These are phyloP conservation scores for Aspergillus alliaceus DNA, from an alignment of 2,329 filamentous ascomycete genomes.

Conservation along the genomic window DNA sequence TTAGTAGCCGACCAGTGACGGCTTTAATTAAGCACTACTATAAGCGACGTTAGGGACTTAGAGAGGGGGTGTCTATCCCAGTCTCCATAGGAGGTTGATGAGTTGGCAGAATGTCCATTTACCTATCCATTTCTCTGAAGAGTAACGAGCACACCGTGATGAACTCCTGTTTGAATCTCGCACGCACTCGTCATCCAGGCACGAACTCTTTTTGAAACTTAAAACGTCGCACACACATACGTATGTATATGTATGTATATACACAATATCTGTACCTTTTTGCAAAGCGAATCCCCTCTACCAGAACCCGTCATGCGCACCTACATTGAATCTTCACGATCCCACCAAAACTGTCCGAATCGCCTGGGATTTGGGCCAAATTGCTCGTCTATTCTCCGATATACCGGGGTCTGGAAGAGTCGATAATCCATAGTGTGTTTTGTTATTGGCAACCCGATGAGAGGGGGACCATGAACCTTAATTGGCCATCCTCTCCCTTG, in stretches of 20 bases:
- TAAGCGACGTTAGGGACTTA: neutral
- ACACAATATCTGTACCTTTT: neutral
- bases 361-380: neutral
- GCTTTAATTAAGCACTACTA: neutral
- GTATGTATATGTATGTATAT: neutral
- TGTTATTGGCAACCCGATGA: neutral
- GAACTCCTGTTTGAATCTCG: constrained; percentile 10
- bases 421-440: neutral
- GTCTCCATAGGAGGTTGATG: neutral
- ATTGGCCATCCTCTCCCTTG: neutral
- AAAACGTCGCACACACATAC: neutral
- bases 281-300: neutral
- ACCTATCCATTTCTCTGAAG: neutral
- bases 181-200: constrained; percentile 14
- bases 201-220: constrained; percentile 15
- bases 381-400: constrained; percentile 17
- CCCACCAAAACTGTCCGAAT: constrained; percentile 1
- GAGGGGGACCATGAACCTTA: constrained; percentile 12
- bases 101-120: neutral
- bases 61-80: neutral
- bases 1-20: neutral
- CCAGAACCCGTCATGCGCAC: neutral
- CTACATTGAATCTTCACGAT: constrained; percentile 1
- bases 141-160: neutral
- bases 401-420: constrained; percentile 13